Conservation (phyloP, 1,139 yeast species). For the Taiozyma onychis region DNA sequence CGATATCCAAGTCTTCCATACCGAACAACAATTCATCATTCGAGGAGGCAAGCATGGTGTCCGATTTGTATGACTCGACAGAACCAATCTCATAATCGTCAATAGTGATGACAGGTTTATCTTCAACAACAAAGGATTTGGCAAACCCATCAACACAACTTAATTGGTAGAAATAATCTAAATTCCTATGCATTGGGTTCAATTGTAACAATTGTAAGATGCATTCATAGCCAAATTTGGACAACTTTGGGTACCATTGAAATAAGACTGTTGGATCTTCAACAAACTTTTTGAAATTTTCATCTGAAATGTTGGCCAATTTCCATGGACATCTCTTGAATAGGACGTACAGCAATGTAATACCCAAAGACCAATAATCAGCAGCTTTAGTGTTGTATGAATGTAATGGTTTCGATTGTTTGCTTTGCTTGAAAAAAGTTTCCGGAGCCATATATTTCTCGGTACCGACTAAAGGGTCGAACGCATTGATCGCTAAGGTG, state of each 20-base stretch:
- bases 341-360: slow-evolving; percentile 70
- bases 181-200: slow-evolving; percentile 20
- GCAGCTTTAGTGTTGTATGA: slow-evolving; percentile 70
- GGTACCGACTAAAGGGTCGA: slow-evolving; percentile 83
- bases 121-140: slow-evolving; percentile 5
- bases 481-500: slow-evolving; percentile 49
- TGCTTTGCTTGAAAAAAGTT: slow-evolving; percentile 35
- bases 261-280: slow-evolving; percentile 66
- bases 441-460: slow-evolving; percentile 97
- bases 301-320: slow-evolving; percentile 63
- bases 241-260: slow-evolving; percentile 56
- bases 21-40: slow-evolving; percentile 12
- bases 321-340: slow-evolving; percentile 84
- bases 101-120: background rate
- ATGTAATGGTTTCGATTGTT: slow-evolving; percentile 1
- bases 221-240: slow-evolving; percentile 20
- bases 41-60: background rate
- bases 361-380: slow-evolving; percentile 90
- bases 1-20: slow-evolving; percentile 5
- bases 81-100: slow-evolving; percentile 3
- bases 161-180: slow-evolving; percentile 11
- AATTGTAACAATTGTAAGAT: slow-evolving; percentile 19
- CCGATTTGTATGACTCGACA: background rate
- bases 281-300: slow-evolving; percentile 64
- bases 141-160: slow-evolving; percentile 8